These are phyloP conservation scores for Termitomyces titanicus DNA, from an alignment of 768 basidiomycete species.

Conservation along the genomic window DNA sequence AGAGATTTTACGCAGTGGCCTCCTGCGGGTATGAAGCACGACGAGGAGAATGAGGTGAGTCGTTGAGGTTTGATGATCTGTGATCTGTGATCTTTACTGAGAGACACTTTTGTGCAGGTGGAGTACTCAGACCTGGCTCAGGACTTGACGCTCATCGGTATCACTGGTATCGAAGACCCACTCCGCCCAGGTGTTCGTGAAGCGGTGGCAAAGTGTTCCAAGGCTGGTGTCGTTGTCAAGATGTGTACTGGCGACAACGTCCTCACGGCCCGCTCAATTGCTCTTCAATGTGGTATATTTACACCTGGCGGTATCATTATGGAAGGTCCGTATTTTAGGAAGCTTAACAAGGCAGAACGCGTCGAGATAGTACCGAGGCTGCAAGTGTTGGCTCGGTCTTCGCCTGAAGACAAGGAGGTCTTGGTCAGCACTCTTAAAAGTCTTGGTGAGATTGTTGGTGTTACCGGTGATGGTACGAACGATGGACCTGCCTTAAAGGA, in stretches of 20 bases:
- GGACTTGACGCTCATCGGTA: slow-evolving; percentile 81
- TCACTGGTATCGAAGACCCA: slow-evolving; percentile 96
- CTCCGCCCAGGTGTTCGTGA: slow-evolving; percentile 71
- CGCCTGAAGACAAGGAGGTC: slow-evolving; percentile 94
- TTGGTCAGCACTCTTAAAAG: slow-evolving; percentile 85
- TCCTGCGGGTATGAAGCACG: slow-evolving; percentile 41
- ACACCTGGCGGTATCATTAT: slow-evolving; percentile 93
- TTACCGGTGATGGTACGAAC: slow-evolving; percentile 98
- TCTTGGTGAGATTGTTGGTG: slow-evolving; percentile 89
- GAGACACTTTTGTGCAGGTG: slow-evolving; percentile 39
- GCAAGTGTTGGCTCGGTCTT: slow-evolving; percentile 96
- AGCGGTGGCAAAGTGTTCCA: slow-evolving; percentile 83
- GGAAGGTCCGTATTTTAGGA: slow-evolving; percentile 94
- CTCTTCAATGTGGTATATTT: slow-evolving; percentile 94
- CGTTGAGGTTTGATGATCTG: neutral
- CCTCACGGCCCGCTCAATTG: slow-evolving; percentile 93
- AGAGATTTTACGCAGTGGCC: slow-evolving; percentile 88
- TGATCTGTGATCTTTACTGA: slow-evolving; percentile 6
- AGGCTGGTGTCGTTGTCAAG: slow-evolving; percentile 90
- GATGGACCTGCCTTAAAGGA: slow-evolving; percentile 96
- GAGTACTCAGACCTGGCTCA: slow-evolving; percentile 64
- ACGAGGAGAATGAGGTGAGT: slow-evolving; percentile 53
- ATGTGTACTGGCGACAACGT: slow-evolving; percentile 99
- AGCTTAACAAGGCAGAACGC: slow-evolving; percentile 65
- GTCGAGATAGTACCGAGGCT: slow-evolving; percentile 85